These are phyloP conservation scores for Eucalyptus sp. DNA, from an alignment of 345 rosid genomes.

Conservation along the genomic window DNA sequence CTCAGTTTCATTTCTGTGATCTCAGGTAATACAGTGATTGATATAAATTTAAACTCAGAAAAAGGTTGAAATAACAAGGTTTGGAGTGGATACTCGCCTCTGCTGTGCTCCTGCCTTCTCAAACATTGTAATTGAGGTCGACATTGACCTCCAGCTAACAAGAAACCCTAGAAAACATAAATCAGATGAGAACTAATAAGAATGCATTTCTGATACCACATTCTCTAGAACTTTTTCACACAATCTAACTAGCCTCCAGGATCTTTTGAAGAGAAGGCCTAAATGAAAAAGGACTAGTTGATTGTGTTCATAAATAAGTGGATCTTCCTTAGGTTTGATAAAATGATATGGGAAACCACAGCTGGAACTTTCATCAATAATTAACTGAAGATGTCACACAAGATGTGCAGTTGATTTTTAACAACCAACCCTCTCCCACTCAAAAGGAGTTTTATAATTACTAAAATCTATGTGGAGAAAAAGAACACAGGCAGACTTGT, in stretches of 20 bases:
- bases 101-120: slow-evolving; percentile 72
- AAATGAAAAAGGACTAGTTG: not conserved
- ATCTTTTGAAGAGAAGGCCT: not conserved
- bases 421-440: not conserved
- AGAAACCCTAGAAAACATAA: not conserved
- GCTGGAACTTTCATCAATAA: not conserved
- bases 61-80: not conserved
- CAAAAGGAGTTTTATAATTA: not conserved
- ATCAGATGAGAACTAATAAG: not conserved
- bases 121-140: slow-evolving; percentile 51
- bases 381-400: not conserved
- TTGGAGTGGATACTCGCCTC: slow-evolving; percentile 25
- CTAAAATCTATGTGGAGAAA: not conserved
- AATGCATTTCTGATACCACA: not conserved
- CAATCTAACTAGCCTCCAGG: not conserved
- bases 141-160: slow-evolving; percentile 53
- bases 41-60: not conserved
- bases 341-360: not conserved
- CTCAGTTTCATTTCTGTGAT: not conserved
- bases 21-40: not conserved
- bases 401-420: not conserved
- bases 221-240: not conserved
- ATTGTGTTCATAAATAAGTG: not conserved
- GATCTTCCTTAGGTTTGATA: not conserved
- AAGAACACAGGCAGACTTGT: not conserved